A percentile compares a stretch with the other conserved stretches of the same genome.
These are phyloP conservation scores for Trichoderma virens DNA, from an alignment of 495 filamentous ascomycete species.

Conservation along the genomic window DNA sequence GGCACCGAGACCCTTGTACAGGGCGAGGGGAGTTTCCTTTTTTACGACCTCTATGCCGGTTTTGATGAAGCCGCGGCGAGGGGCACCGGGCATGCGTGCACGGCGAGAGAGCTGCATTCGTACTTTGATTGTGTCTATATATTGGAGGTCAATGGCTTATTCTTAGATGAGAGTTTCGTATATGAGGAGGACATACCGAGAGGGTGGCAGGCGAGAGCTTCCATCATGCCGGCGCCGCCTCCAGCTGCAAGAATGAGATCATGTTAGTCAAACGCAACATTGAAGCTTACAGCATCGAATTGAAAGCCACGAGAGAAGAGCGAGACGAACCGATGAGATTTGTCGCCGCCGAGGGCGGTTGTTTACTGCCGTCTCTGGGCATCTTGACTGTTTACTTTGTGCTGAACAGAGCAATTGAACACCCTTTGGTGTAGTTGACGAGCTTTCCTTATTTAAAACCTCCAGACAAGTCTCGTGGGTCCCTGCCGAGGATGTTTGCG, in stretches of 20 bases:
- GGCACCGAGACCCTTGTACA: constrained; percentile 96
- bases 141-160: too few relatives aligned
- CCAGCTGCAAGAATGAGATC: constrained; percentile 57
- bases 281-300: background rate
- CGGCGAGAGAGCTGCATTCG: constrained; percentile 97
- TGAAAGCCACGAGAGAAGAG: too few relatives aligned
- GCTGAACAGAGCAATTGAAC: background rate
- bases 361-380: constrained; percentile 38
- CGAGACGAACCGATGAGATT: constrained; percentile 86
- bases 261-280: constrained; percentile 21
- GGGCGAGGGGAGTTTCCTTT: constrained; percentile 79
- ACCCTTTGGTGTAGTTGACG: background rate
- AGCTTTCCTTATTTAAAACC: too few relatives aligned
- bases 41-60: constrained; percentile 84
- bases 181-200: constrained; percentile 57
- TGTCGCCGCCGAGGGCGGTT: constrained; percentile 77
- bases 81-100: constrained; percentile 70
- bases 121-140: constrained; percentile 98
- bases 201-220: constrained; percentile 94
- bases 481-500: background rate
- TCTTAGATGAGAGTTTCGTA: too few relatives aligned
- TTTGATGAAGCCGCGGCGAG: constrained; percentile 76
- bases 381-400: background rate
- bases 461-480: too few relatives aligned
- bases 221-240: constrained; percentile 98